Evolutionary conservation across 2,329 filamentous ascomycete genomes (phyloP), one percentile per base, ranked within the genome.

Genomic region (Sclerotinia subarctica): DNA sequence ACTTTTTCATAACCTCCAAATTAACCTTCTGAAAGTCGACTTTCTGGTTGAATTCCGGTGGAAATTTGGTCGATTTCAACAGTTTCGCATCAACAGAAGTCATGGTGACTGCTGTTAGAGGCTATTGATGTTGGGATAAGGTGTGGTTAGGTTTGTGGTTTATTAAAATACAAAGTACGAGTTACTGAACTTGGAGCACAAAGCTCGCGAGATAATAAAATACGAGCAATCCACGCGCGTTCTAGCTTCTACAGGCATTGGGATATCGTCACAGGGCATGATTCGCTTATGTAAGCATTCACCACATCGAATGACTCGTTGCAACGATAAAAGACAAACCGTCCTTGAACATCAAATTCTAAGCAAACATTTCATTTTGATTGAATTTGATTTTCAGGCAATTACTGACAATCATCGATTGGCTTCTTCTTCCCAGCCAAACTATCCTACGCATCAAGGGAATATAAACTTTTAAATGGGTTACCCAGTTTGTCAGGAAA

Each of bases 1-100:
- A 96, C 92, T 95, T 96, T 85, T 97, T 97, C 88, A 99, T 96
- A 67, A 99, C 92, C 79, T 96, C 93, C 63, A 97, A 84, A 78
- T 99, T 97, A 79, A 99, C 93, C 82, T 98, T 98, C 74, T 89
- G 88, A 87, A 96, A 97, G 82, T 99, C 94, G 72, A 99, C 95
- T 82, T 97, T 97, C 78, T 92, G 89, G 77, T 87, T 94, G 81
- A 98, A 99, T 77, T 97, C 93, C 10, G 90, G 85, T 57, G 95
- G 95, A 72, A 97, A 98, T 77, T 96, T 97, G 67, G 94, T 98
- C 79, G 90, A 89, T 84, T 90, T 92, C 68, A 97, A 82, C 75
- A 96, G 86, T 83, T 96, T 96, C 72, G 91, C 90, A 80, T 97
- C 94, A 70, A 95, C 92, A 72, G 88, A 91, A 66, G 90, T 89